Base-by-base conservation (phyloP, 1,284 basidiomycete species). In the Golubevia sp. region DNA sequence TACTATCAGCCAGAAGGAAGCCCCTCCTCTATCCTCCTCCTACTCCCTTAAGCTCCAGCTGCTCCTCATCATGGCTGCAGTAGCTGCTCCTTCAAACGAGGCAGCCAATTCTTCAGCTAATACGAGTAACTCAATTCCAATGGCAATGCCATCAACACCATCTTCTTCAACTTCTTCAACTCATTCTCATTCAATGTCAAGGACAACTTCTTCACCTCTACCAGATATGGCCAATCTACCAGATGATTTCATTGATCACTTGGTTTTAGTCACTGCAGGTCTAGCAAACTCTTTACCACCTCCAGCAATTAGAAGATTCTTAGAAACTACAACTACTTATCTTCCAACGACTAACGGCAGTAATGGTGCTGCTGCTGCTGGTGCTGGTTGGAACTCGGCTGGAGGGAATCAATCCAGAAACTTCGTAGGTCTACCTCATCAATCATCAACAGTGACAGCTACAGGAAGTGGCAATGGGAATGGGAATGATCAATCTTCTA, bases 211-310 rank as follows among this genome's bases (percentile, higher is more conserved):
- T 4, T 68, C 70, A 0, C 74, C 74, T 7, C 65, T 78, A 21
- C 76, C 76, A 0, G 64, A 67, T 59, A 61, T 66, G 1, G 67
- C 56, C n/a, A 57, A 71, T 24, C 65, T 77, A 2, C 76, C 76
- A 8, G 62, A 44, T 58, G 68, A 79, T 49, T 77, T 79, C 38
- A 61, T 79, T 55, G 76, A 79, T 66, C 75, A 79, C 57, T 70
- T 79, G 56, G 61, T 70, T 24, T 63, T 76, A 57, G 66, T 79
- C 58, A 78, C 76, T 48, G 67, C 73, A 61, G 63, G 66, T 2
- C 53, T 79, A 30, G 69, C 75, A 66, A 68, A 73, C 63, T 64
- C 62, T 15, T 70, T 52, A 44, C 74, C 70, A 21, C 71, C 73
- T 11, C 63, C 73, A 20, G 38, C 38, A 44, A 44, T 44, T 18